Conservation (phyloP, 1,284 basidiomycete species). For the Rhodotorula sp. region DNA sequence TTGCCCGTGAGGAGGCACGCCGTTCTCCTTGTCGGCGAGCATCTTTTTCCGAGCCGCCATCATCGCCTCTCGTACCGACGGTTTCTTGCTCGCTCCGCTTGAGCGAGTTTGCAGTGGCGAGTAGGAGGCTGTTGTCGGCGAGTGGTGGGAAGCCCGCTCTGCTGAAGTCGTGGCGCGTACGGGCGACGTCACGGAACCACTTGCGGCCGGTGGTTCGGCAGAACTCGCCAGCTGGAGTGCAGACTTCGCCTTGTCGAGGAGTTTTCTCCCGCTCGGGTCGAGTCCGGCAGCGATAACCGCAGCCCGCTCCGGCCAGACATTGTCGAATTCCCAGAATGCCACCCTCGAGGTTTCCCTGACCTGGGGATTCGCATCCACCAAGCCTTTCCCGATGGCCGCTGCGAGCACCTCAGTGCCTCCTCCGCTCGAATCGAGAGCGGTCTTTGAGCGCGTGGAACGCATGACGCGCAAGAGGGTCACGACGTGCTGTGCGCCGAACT, state of each 20-base stretch:
- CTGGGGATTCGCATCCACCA: constrained; percentile 74
- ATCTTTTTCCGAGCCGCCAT: constrained; percentile 21
- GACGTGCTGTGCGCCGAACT: constrained; percentile 56
- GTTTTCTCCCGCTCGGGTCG: constrained; percentile 70
- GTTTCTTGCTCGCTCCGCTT: constrained; percentile 50
- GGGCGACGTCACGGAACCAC: too few relatives aligned
- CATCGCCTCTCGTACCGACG: constrained; percentile 32
- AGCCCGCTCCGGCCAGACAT: constrained; percentile 70
- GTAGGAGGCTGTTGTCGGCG: too few relatives aligned
- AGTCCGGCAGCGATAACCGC: constrained; percentile 63
- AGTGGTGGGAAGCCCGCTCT: too few relatives aligned
- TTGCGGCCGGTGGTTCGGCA: too few relatives aligned
- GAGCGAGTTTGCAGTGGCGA: neutral
- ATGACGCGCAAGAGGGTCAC: constrained; percentile 43
- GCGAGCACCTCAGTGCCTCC: constrained; percentile 69
- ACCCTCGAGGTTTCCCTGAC: constrained; percentile 72
- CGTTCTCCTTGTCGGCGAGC: constrained; percentile 2
- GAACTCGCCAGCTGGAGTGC: constrained; percentile 40
- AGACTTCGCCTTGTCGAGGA: constrained; percentile 79
- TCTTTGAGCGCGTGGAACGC: constrained; percentile 32
- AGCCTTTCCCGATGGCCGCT: constrained; percentile 65
- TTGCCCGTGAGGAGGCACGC: neutral
- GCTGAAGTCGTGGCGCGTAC: too few relatives aligned
- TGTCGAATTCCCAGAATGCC: constrained; percentile 77
- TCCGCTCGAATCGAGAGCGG: constrained; percentile 52